Percentiles rank a stretch among this genome's conserved stretches.
phyloP scores from a whole-genome alignment of 257 asterid genomes.

The Penstemon eatonii region DNA sequence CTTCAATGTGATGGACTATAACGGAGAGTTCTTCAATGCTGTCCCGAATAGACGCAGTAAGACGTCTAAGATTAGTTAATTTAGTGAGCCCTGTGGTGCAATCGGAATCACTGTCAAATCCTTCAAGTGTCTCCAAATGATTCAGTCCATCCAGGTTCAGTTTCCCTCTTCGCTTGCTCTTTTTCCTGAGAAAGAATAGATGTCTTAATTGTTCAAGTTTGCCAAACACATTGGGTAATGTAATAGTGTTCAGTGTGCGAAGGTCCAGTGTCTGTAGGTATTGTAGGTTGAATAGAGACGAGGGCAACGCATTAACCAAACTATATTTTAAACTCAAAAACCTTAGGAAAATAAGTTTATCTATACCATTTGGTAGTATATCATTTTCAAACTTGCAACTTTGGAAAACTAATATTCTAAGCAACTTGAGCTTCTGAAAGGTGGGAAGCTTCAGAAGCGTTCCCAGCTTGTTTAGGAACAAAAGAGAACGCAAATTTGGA shows the following conservation, averaged over 20 bases:
- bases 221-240: background rate
- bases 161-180: background rate
- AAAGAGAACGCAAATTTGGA: conserved; percentile 2
- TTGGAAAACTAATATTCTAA: background rate
- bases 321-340: background rate
- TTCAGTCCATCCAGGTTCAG: conserved; percentile 8
- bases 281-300: conserved; percentile 1
- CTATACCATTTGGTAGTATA: background rate
- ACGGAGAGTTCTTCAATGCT: too few relatives aligned
- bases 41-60: background rate
- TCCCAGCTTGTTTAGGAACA: background rate
- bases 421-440: background rate
- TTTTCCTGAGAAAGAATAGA: background rate
- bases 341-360: conserved; percentile 14
- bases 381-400: background rate
- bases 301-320: background rate
- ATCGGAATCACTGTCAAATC: background rate
- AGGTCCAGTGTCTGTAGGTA: conserved; percentile 1
- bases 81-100: background rate
- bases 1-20: too few relatives aligned
- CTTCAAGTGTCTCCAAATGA: conserved; percentile 11
- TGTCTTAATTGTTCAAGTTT: conserved; percentile 8
- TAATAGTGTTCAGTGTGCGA: background rate
- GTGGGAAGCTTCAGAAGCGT: background rate
- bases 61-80: conserved; percentile 12